phyloP scores from a whole-genome alignment of 2,329 filamentous ascomycete species.

The Epichloe elymi region DNA sequence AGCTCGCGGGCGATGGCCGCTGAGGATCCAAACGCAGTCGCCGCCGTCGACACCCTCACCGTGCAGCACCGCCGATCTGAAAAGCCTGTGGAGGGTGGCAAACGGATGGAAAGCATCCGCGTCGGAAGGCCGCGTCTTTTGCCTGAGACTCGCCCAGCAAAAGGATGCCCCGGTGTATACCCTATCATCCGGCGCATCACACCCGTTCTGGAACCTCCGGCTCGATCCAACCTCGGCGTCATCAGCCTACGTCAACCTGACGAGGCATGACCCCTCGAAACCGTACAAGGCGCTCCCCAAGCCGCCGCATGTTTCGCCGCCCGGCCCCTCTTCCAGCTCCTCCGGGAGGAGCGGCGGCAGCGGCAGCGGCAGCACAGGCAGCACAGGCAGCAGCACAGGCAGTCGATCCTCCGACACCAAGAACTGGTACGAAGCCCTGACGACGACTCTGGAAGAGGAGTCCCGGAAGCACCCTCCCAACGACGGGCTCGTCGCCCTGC shows the following conservation, averaged over 20 bases:
- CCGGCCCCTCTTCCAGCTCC: conserved; percentile 8
- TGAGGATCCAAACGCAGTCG: conserved; percentile 15
- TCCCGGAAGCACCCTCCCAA: conserved; percentile 39
- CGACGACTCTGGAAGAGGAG: conserved; percentile 44
- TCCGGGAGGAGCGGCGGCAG: conserved; percentile 13
- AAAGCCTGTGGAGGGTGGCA: conserved; percentile 53
- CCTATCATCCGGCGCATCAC: conserved; percentile 40
- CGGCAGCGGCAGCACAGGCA: conserved; percentile 5
- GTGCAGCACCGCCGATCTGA: conserved; percentile 47
- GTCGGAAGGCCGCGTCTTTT: conserved; percentile 45
- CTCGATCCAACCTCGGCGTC: conserved; percentile 47
- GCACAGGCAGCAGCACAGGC: conserved; percentile 4
- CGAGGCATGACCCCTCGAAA: conserved; percentile 47
- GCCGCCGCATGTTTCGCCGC: conserved; percentile 5
- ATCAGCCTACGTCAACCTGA: conserved; percentile 46
- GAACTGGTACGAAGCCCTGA: conserved; percentile 44
- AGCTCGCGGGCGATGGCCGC: conserved; percentile 12
- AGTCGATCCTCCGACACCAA: conserved; percentile 24
- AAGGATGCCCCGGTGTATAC: conserved; percentile 53
- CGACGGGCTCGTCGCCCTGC: conserved; percentile 52
- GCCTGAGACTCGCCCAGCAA: conserved; percentile 41
- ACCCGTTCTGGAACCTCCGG: conserved; percentile 56
- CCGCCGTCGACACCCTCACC: conserved; percentile 34
- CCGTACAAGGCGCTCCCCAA: conserved; percentile 35
- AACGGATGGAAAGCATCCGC: conserved; percentile 55